Percentiles rank a stretch among this genome's conserved stretches.
Conservation (phyloP, 129 eudicot species). For the Chrysanthemum makinoi region DNA sequence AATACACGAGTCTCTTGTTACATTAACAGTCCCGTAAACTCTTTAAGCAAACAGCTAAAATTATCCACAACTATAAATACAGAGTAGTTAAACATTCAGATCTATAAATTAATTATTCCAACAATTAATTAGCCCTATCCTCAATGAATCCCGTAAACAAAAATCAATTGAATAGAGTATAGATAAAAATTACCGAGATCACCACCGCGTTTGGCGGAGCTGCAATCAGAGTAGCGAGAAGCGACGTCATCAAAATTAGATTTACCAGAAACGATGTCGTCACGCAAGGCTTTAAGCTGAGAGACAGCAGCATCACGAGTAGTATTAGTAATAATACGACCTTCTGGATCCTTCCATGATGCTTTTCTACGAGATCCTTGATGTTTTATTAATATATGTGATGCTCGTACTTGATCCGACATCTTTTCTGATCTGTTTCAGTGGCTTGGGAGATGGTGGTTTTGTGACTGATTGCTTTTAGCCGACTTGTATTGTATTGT, state of each 20-base stretch:
- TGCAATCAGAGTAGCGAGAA: constrained; percentile 67
- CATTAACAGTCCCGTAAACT: too few species aligned
- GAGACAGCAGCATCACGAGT: constrained; percentile 74
- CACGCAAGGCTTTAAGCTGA: constrained; percentile 73
- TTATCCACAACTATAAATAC: too few species aligned
- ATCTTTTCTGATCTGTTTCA: background rate
- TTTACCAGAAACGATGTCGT: constrained; percentile 62
- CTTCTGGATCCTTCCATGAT: constrained; percentile 99
- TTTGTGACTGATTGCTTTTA: too few species aligned
- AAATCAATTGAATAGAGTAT: background rate
- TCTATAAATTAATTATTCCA: too few species aligned
- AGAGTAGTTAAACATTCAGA: too few species aligned
- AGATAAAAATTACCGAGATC: constrained; percentile 60
- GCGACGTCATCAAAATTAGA: constrained; percentile 79
- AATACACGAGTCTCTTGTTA: too few species aligned
- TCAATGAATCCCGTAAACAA: too few species aligned
- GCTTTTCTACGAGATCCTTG: constrained; percentile 91
- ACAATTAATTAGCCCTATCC: too few species aligned
- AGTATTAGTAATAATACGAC: constrained; percentile 65
- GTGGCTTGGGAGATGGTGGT: too few species aligned
- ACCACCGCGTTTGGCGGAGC: constrained; percentile 98
- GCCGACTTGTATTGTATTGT: too few species aligned
- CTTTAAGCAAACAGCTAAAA: too few species aligned
- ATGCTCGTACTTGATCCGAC: constrained; percentile 72
- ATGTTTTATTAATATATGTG: constrained; percentile 88